Base-by-base conservation (phyloP, 2,329 filamentous ascomycete genomes). In the Endothia cerciana region DNA sequence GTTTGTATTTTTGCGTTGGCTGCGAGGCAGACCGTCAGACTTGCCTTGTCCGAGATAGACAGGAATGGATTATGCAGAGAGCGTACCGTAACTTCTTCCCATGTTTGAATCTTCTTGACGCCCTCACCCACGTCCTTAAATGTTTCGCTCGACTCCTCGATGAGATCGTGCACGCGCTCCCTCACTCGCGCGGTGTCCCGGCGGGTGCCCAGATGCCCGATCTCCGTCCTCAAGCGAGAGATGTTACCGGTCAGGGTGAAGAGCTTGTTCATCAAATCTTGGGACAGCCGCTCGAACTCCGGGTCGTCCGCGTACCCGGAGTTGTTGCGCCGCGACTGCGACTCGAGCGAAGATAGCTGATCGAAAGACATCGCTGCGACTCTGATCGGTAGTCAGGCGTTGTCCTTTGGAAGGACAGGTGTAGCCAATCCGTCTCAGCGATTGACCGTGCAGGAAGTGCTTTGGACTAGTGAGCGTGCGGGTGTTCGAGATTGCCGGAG, bases 1-100 rank as follows among this genome's bases (percentile, higher is more conserved):
- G 94, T 28, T 93, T 95, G 82, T 97, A 98, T 79, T 94, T 96
- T 82, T 99, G 95, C 63, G 93, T 91, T 68, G 94, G 92, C 93
- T 97, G 67, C 43, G 36, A 63, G 43, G 36, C 3, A 6, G 6
- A 57, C 11, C 40, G 40, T 57, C 28, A 63, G 49, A 41, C 25
- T 30, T 59, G 56, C 19, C 15, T 19, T 4, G 1, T n/a, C n/a
- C 38, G 19, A 43, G 5, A 45, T 25, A 4, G n/a, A 28, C 40
- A 51, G 1, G 2, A 28, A 51, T 15, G 19, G 57, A 11, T 22
- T 19, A 41, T 13, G n/a, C 10, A 13, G n/a, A 10, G 45, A 70
- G 65, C 86, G 71, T 83, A 93, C 91, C 75, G 89, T 92, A 61
- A 93, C 88, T 74, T 94, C 93, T 75, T 89, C 92, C 93, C 87